phyloP scores from a whole-genome alignment of 306 rosid species.

The Quercus ilex region DNA sequence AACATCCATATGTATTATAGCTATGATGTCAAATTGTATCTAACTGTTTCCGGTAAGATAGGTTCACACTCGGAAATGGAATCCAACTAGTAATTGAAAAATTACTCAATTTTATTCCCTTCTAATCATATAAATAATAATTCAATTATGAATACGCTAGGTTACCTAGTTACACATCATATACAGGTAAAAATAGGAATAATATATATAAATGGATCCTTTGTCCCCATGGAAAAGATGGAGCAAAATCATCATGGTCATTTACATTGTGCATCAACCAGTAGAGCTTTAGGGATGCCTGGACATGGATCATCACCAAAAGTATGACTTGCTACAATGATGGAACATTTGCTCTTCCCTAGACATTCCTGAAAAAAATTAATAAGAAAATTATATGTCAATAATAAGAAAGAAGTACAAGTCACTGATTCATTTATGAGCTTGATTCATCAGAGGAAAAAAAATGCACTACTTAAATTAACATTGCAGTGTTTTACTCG shows the following conservation, averaged over 20 bases:
- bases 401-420: background rate
- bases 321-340: slow-evolving; percentile 18
- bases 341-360: slow-evolving; percentile 37
- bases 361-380: slow-evolving; percentile 39
- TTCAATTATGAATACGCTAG: background rate
- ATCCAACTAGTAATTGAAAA: background rate
- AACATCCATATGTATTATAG: background rate
- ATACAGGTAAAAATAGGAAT: background rate
- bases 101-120: background rate
- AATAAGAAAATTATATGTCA: background rate
- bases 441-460: too few species aligned
- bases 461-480: too few species aligned
- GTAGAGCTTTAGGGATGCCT: slow-evolving; percentile 23
- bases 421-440: too few species aligned
- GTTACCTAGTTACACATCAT: background rate
- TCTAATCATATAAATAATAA: background rate
- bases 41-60: background rate
- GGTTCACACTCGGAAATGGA: background rate
- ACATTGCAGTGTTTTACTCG: too few species aligned
- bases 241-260: background rate
- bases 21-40: background rate
- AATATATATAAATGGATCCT: background rate
- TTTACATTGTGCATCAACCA: slow-evolving; percentile 47
- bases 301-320: slow-evolving; percentile 50
- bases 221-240: background rate